Base-by-base conservation (phyloP, 352 stramenopile species). In the Phytophthora agathidicida region DNA sequence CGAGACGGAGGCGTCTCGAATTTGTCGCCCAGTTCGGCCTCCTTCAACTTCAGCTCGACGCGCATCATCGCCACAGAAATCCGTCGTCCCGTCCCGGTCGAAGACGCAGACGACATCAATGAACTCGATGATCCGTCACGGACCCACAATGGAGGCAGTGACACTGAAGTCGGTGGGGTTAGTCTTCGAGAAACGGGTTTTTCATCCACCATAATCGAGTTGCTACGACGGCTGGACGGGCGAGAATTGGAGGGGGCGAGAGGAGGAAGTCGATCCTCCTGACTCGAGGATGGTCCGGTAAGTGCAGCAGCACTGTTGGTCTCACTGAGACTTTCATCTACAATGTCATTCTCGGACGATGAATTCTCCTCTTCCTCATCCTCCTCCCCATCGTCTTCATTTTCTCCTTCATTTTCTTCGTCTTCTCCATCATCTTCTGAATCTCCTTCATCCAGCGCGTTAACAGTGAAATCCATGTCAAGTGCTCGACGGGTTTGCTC, bases 31-130 rank as follows among this genome's bases (percentile, higher is more conserved):
- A 88, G 62, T 28, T 75, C 65, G 0, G 70, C 62, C 20, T 91
- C 77, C 23, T 87, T 91, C 11, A 89, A 44, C 26, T 80, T 89
- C 3, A 89, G 64, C 43, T 89, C 68, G 2, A 81, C 45, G 23
- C 76, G 76, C 19, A 38, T 74, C 71, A 77, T 87, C n/a, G 24
- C 49, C 13, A 59, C 42, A 7, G 54, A 68, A 31, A 62, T 59
- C 9, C 37, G 59, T 55, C 49, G 36, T 26, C 49, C 45, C 17
- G 50, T 75, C 20, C 41, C 51, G 10, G 33, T 49, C 32, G 47
- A 48, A 13, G 52, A 52, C 7, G 43, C 57, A 0, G 57, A 46
- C 7, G 64, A 56, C 16, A 61, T 5, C 19, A 65, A 16, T 7
- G 55, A 68, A 17, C 16, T 61, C 5, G 59, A 62, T 1, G 64